Evolutionary conservation across 2,329 filamentous ascomycete genomes (phyloP), one percentile per base, ranked within the genome.

Genomic region (Diaporthe batatas): DNA sequence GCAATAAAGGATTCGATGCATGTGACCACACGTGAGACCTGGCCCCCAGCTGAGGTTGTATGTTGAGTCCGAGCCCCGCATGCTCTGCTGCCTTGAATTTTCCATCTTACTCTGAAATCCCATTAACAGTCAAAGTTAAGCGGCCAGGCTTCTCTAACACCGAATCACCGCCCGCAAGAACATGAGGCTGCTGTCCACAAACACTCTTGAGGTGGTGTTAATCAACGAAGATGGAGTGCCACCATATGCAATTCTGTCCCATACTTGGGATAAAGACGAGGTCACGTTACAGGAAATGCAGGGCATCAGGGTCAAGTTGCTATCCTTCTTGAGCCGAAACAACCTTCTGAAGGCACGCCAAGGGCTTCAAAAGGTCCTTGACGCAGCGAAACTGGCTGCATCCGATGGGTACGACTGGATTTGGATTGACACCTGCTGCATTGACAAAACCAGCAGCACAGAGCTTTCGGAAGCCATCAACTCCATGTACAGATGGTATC

Each of bases 391-490:
- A 16, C 6, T 62, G 8, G 36, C 58, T 21, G 58, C 58, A 7
- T 62, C 58, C 1, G 23, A 67, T 0, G 62, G 62, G 1, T 21
- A 51, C 8, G 18, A 39, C 3, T 67, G 62, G 62, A 42, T 42
- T 34, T 67, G 62, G 62, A 25, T 67, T 8, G 62, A 67, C 47
- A 53, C 62, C 11, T 67, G 62, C 14, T 67, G 44, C 29, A 67
- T 67, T 25, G 62, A 67, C 44, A 67, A 67, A 14, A 67, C 44
- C 14, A 67, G 62, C 47, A 67, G 44, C 12, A 21, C 62, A 23
- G 62, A 67, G 12, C 62, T 29, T 29, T 29, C 29, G 29, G 29
- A 29, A 29, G 29, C 29, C 29, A 29, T 29, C 29, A 29, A 29
- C 29, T 29, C 29, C 29, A 29, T 29, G 29, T 29, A 29, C 29